Base-by-base conservation (phyloP, 768 basidiomycete species). In the Amanita muscaria region DNA sequence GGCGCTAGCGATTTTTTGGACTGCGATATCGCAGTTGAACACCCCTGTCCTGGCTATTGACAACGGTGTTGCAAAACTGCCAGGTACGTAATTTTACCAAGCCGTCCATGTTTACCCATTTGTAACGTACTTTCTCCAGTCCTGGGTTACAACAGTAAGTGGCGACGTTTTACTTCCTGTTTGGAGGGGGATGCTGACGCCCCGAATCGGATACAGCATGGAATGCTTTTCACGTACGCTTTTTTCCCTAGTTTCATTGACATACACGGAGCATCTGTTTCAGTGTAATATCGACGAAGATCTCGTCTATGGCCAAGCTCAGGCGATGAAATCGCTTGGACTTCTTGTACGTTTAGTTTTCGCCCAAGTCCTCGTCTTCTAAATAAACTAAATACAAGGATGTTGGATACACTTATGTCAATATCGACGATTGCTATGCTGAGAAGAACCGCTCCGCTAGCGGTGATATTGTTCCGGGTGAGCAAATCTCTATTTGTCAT, bases 401-500 rank as follows among this genome's bases (percentile, higher is more conserved):
- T 40, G 74, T 65, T 27, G 80, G 80, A 5, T 83, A 83, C 47
- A 63, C 68, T 36, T 68, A 72, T 47, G 63, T 82, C 51, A 81
- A 81, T 52, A 64, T 83, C 40, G 80, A 83, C 49, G 80, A 82
- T 52, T 83, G 80, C 51, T 83, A 74, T 45, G 69, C 80, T 0
- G 74, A 78, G 59, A 76, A 68, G 50, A 64, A 72, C 40, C 67
- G 80, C 9, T 74, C 61, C 36, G 58, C 65, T 1, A 54, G 49
- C 15, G 79, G 80, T 3, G 64, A 76, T 50, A 71, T 83, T 14
- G 61, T 77, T 39, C 74, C 69, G 48, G 67, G 80, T 80, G 31
- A n/a, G n/a, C n/a, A n/a, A n/a, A n/a, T n/a, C n/a, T n/a, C n/a
- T n/a, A n/a, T n/a, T n/a, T n/a, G n/a, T n/a, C n/a, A n/a, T n/a